Evolutionary conservation across 2,329 filamentous ascomycete genomes (phyloP).

Genomic region (Aspergillus fischeri): DNA sequence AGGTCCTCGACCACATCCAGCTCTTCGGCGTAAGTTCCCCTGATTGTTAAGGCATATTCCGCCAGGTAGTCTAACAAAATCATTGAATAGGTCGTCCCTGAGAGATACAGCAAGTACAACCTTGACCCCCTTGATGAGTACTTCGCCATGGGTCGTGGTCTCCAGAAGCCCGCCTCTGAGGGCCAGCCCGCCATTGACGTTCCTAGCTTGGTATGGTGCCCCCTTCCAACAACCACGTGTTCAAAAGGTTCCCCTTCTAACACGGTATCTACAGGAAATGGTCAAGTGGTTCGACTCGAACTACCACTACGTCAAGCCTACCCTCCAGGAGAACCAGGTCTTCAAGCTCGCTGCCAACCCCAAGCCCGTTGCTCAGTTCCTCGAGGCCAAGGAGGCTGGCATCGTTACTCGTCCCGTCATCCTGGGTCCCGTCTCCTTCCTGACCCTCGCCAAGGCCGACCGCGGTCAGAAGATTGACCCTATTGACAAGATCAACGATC

Average conservation of each 20-base stretch:
- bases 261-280: conserved; percentile 65
- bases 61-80: conserved; percentile 16
- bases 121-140: conserved; percentile 91
- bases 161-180: conserved; percentile 72
- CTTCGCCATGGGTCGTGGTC: conserved; percentile 99
- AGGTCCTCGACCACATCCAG: conserved; percentile 96
- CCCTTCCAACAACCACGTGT: not conserved
- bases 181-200: conserved; percentile 66
- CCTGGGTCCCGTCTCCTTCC: conserved; percentile 94
- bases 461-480: conserved; percentile 89
- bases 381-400: conserved; percentile 96
- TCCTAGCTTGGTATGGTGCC: conserved; percentile 62
- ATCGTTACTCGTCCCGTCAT: conserved; percentile 90
- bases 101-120: conserved; percentile 87
- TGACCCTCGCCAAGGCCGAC: conserved; percentile 96
- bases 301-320: conserved; percentile 99
- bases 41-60: conserved; percentile 4
- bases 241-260: conserved; percentile 22
- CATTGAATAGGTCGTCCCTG: conserved; percentile 68
- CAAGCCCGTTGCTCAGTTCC: conserved; percentile 92
- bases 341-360: conserved; percentile 85
- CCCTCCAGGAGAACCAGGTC: conserved; percentile 91
- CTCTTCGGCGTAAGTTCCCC: conserved; percentile 75
- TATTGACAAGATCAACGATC: conserved; percentile 88
- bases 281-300: conserved; percentile 99